Evolutionary conservation across 768 basidiomycete species (phyloP), one percentile per base, ranked within the genome.

Genomic region (Pisolithus tinctorius): DNA sequence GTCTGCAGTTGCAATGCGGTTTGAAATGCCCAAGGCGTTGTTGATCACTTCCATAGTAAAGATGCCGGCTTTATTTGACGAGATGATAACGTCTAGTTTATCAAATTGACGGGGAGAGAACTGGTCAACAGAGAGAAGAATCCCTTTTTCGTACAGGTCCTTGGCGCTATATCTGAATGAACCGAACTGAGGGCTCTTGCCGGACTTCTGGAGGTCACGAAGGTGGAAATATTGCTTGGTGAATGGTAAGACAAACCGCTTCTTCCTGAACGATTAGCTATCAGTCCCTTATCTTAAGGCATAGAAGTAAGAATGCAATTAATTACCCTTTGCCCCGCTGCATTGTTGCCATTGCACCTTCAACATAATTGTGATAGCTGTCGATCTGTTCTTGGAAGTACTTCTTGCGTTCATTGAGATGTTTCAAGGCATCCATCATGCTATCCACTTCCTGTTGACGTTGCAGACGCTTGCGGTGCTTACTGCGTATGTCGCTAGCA

Each of bases 41-140:
- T 88, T 86, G 62, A 86, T 79, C 42, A 94, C 74, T 55, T 90
- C 81, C 52, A 98, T 70, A 37, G 80, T 85, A 71, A 99, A 98
- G 14, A 92, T 75, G 3, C 96, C 95, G 41, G 92, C 80, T 47
- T 86, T 81, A 71, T 96, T 86, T n/a, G 93, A 96, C 0, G 92
- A 91, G 60, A 99, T 81, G 34, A 91, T 86, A 43, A 99, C 71
- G 57, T 88, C 82, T 52, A 98, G 78, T 66, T 91, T 90, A 73
- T 96, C 92, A 66, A 96, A 98, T 63, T 97, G 94, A n/a, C 88
- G 83, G 4, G 96, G 96, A 31, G 93, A 97, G 71, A 88, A 91
- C 60, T 90, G 83, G 63, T 95, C 93, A 63, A 97, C 85, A 4
- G 93, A 94, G 30, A 98, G 79, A 25, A 99, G 74, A 53, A 98